Evolutionary conservation across 768 basidiomycete species (phyloP).

Genomic region (Leccinum ochraceum): DNA sequence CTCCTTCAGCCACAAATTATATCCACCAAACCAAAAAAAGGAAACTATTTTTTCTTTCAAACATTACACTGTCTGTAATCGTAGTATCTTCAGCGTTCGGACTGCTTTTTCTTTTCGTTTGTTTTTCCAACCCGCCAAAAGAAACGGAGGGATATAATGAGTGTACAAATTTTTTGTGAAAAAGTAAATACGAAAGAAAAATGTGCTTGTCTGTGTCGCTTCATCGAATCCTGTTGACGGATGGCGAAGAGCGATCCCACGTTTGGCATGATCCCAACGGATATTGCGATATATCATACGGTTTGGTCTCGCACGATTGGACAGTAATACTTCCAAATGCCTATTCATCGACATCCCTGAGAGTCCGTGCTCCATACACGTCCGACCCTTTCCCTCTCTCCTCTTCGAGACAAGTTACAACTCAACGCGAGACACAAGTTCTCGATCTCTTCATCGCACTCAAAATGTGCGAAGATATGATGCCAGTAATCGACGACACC

Average conservation of each 20-base stretch:
- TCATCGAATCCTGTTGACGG: too few relatives aligned
- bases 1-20: constrained; percentile 18
- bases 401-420: constrained; percentile 30
- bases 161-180: constrained; percentile 25
- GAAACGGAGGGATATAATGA: constrained; percentile 29
- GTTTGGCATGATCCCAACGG: too few relatives aligned
- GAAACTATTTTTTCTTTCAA: constrained; percentile 9
- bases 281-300: too few relatives aligned
- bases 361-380: constrained; percentile 64
- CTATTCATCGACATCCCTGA: constrained; percentile 7
- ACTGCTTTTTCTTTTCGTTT: constrained; percentile 10
- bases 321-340: too few relatives aligned
- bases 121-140: constrained; percentile 19
- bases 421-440: constrained; percentile 72
- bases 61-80: constrained; percentile 30
- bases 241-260: too few relatives aligned
- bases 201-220: neutral
- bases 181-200: neutral
- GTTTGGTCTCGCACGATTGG: too few relatives aligned
- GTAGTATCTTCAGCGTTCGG: constrained; percentile 23
- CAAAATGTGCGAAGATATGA: constrained; percentile 78
- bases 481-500: constrained; percentile 70
- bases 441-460: constrained; percentile 80
- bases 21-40: constrained; percentile 28
- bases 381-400: constrained; percentile 75